Evolutionary conservation across 2,329 filamentous ascomycete genomes (phyloP).

Genomic region (Cytospora schulzeri): DNA sequence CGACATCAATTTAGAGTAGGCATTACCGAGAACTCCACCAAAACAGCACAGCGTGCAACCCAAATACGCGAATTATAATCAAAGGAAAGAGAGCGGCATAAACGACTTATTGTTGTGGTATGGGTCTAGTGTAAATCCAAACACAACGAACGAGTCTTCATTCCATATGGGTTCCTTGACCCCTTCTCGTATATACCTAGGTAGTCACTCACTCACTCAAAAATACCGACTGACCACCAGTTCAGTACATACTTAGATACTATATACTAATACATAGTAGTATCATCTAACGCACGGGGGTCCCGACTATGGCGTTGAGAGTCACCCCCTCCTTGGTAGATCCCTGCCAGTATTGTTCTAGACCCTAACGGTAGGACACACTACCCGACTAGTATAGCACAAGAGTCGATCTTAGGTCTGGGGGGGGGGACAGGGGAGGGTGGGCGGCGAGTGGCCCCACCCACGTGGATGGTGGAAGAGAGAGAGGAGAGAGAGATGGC

Average conservation of each 20-base stretch:
- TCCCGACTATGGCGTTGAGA: not conserved
- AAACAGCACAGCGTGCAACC: not conserved
- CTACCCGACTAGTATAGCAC: too few species aligned
- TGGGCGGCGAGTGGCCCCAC: not conserved
- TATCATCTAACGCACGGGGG: not conserved
- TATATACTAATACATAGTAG: too few species aligned
- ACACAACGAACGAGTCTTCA: too few species aligned
- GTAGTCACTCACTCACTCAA: too few species aligned
- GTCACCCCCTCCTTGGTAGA: not conserved
- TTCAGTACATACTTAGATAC: too few species aligned
- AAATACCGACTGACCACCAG: too few species aligned
- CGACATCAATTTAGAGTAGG: not conserved
- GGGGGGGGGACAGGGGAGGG: too few species aligned
- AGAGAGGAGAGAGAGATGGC: too few species aligned
- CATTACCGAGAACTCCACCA: not conserved
- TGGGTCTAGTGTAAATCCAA: too few species aligned
- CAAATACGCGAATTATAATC: not conserved
- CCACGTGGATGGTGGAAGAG: not conserved
- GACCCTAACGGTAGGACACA: not conserved
- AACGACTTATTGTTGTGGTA: too few species aligned
- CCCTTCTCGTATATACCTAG: too few species aligned
- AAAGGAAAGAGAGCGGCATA: not conserved
- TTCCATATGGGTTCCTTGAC: too few species aligned
- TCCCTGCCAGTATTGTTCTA: not conserved
- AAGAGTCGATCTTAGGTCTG: not conserved